Evolutionary conservation across 192 early-diverging fungal genomes (phyloP).

Genomic region (Coemansia sp.): DNA sequence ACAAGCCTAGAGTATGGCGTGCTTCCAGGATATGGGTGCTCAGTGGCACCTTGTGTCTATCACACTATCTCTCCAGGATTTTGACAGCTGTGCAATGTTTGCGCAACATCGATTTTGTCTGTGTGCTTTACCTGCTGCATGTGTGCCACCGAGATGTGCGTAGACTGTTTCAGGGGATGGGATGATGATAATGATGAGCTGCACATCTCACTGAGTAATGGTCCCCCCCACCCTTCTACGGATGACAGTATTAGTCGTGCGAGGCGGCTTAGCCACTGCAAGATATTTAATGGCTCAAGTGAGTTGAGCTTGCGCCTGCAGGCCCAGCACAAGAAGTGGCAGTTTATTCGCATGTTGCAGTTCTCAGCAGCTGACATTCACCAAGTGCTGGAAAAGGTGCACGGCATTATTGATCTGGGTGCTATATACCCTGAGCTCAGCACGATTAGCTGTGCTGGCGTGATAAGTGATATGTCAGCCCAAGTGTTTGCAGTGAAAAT

Average conservation of each 20-base stretch:
- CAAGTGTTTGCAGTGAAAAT: slow-evolving; percentile 7
- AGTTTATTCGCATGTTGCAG: slow-evolving; percentile 26
- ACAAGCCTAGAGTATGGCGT: slow-evolving; percentile 9
- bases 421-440: neutral
- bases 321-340: slow-evolving; percentile 4
- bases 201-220: neutral
- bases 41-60: slow-evolving; percentile 19
- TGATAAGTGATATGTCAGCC: neutral
- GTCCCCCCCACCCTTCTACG: neutral
- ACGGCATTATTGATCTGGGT: neutral
- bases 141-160: slow-evolving; percentile 51
- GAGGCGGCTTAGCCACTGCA: neutral
- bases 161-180: slow-evolving; percentile 41
- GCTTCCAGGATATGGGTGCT: slow-evolving; percentile 26
- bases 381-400: neutral
- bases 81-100: slow-evolving; percentile 57
- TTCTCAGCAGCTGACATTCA: slow-evolving; percentile 6
- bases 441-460: slow-evolving; percentile 16
- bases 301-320: neutral
- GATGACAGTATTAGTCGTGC: neutral
- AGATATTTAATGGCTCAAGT: neutral
- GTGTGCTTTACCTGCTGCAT: slow-evolving; percentile 41
- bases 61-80: slow-evolving; percentile 2
- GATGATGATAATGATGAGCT: neutral
- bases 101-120: slow-evolving; percentile 51